Base-by-base conservation (phyloP, 2,329 filamentous ascomycete species). In the Fusarium coffeatum region DNA sequence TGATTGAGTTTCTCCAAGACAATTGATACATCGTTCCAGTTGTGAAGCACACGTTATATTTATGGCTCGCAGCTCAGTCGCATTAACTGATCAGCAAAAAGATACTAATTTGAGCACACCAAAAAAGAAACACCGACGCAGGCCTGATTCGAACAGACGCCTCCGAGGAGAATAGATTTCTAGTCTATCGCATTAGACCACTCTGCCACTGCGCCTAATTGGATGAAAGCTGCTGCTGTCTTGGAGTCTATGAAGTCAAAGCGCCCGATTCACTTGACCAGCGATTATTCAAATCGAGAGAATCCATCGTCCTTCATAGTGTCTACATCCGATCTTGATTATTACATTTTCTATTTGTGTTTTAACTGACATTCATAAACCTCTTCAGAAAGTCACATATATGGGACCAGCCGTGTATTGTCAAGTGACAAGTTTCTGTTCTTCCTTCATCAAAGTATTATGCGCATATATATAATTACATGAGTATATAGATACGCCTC, bases 381-480 rank as follows among this genome's bases (percentile, higher is more conserved):
- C 27, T 27, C 15, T 9, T 30, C 13, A 16, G 10, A 25, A 49
- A 48, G 7, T 18, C 30, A 28, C 9, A 15, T 49, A 18, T 22
- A 18, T 22, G 20, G 20, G 25, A 28, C 18, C 18, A 22, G 15
- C 12, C 22, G 49, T 55, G 20, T 13, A 46, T 23, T 46, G 22
- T 27, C 30, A 49, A 50, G 41, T 54, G 43, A 58, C 40, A 30
- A 67, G 49, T 67, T 45, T 54, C 54, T 69, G 66, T 63, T 67
- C 53, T 58, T 67, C 56, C 53, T 67, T 70, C 56, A 57, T 59
- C 61, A 63, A 49, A 28, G 37, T 69, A 69, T 69, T 69, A 69
- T 59, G 55, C 61, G 67, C 37, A 69, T 71, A 66, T 56, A 67
- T 64, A 63, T 61, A 68, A 61, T 59, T 72, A 74, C 67, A 58